Evolutionary conservation across 176 grass and related monocot species (phyloP).

Genomic region (Lolium multiflorum): DNA sequence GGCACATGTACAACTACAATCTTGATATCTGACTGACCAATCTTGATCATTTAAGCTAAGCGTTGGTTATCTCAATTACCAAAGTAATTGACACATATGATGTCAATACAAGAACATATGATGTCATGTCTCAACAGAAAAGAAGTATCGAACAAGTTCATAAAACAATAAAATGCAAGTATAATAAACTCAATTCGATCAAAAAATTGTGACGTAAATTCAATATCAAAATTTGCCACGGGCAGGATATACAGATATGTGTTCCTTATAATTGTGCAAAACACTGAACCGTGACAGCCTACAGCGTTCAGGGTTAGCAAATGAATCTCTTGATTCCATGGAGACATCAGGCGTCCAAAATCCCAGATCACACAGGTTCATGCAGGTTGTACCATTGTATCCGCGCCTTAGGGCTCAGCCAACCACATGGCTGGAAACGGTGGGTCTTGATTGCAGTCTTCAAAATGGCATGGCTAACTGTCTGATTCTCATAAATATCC

Average conservation of each 20-base stretch:
- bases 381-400: background rate
- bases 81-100: too few relatives aligned
- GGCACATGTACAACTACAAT: slow-evolving; percentile 30
- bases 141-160: background rate
- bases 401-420: background rate
- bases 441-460: background rate
- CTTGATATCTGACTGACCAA: slow-evolving; percentile 11
- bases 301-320: background rate
- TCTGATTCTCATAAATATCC: slow-evolving; percentile 60
- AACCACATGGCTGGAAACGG: background rate
- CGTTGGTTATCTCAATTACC: background rate
- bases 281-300: background rate
- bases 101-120: too few relatives aligned
- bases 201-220: background rate
- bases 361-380: background rate
- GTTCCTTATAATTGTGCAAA: background rate
- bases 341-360: background rate
- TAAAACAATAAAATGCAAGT: background rate
- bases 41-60: background rate
- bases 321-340: background rate
- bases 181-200: background rate
- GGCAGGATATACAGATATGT: background rate
- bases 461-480: background rate
- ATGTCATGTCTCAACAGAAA: slow-evolving; percentile 1
- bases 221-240: background rate